These are phyloP conservation scores for Pichia sp. DNA, from an alignment of 1,139 yeast genomes.

Conservation along the genomic window DNA sequence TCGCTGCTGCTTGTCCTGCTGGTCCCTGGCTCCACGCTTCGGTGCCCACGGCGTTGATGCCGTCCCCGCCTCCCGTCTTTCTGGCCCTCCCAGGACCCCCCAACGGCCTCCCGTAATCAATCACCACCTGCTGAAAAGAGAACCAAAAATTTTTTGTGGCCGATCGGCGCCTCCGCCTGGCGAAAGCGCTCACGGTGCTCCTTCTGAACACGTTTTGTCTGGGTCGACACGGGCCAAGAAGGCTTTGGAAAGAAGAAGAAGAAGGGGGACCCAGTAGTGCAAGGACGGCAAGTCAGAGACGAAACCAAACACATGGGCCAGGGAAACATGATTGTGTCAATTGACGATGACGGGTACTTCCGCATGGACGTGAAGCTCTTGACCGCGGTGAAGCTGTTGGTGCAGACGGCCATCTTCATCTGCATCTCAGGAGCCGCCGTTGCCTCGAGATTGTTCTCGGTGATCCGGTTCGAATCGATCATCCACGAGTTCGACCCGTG, in stretches of 20 bases:
- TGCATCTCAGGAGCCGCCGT: conserved; percentile 63
- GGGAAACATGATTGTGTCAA: conserved; percentile 19
- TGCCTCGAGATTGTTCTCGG: conserved; percentile 77
- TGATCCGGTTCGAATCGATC: conserved; percentile 85
- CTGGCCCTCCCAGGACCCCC: background rate
- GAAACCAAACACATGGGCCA: background rate
- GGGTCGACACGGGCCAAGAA: background rate
- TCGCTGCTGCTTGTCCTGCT: background rate
- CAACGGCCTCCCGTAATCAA: background rate
- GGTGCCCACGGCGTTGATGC: too few relatives aligned
- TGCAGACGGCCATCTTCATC: conserved; percentile 30
- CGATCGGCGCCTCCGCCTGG: background rate
- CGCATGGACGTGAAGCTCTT: conserved; percentile 24
- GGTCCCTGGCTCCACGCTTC: too few relatives aligned
- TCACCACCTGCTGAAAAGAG: background rate
- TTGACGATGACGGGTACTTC: conserved; percentile 29
- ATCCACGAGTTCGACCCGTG: conserved; percentile 99
- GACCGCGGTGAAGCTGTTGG: conserved; percentile 22
- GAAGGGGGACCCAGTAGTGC: background rate
- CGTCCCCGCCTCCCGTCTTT: background rate
- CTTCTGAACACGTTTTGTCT: background rate
- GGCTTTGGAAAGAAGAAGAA: background rate
- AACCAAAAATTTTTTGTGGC: background rate
- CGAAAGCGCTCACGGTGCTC: too few relatives aligned
- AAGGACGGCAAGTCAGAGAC: too few relatives aligned